Conservation (phyloP, 106 monocot species). For the Dioscorea zingiberensis region DNA sequence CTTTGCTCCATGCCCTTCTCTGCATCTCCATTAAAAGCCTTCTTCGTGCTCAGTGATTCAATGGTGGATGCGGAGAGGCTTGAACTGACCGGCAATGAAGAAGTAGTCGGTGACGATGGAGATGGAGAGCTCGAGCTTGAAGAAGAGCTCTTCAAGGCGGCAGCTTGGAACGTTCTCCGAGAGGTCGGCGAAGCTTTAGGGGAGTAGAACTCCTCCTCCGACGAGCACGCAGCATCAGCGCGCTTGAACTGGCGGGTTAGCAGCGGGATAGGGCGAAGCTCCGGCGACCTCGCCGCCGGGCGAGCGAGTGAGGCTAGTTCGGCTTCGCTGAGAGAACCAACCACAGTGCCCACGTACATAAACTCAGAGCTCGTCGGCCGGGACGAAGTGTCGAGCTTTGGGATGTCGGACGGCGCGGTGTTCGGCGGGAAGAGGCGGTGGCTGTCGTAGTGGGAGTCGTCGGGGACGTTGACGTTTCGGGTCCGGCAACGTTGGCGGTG, state of each 20-base stretch:
- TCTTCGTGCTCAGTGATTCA: background rate
- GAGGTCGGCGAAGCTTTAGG: slow-evolving; percentile 19
- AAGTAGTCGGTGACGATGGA: slow-evolving; percentile 7
- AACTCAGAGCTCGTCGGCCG: slow-evolving; percentile 18
- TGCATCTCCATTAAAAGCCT: too few relatives aligned
- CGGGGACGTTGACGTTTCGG: too few relatives aligned
- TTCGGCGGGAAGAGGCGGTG: slow-evolving; percentile 26
- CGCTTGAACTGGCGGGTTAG: slow-evolving; percentile 7
- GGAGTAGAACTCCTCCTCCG: slow-evolving; percentile 30
- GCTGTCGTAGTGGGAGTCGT: slow-evolving; percentile 14
- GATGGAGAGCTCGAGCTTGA: slow-evolving; percentile 18
- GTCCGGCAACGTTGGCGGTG: slow-evolving; percentile 5
- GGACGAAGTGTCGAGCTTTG: slow-evolving; percentile 9
- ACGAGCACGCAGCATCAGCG: background rate
- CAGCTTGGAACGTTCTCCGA: background rate
- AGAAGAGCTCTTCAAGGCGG: slow-evolving; percentile 13
- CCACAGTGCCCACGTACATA: slow-evolving; percentile 33
- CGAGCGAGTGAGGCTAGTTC: background rate
- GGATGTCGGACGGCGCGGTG: slow-evolving; percentile 17
- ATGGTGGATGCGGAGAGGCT: slow-evolving; percentile 8
- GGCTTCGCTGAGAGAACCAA: slow-evolving; percentile 14
- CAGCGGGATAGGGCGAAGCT: slow-evolving; percentile 28
- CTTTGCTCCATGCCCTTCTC: too few relatives aligned
- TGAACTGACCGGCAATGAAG: background rate
- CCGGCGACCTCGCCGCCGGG: slow-evolving; percentile 27